phyloP scores from a whole-genome alignment of 1,139 yeast genomes.

The Meyerozyma smithsonii region DNA sequence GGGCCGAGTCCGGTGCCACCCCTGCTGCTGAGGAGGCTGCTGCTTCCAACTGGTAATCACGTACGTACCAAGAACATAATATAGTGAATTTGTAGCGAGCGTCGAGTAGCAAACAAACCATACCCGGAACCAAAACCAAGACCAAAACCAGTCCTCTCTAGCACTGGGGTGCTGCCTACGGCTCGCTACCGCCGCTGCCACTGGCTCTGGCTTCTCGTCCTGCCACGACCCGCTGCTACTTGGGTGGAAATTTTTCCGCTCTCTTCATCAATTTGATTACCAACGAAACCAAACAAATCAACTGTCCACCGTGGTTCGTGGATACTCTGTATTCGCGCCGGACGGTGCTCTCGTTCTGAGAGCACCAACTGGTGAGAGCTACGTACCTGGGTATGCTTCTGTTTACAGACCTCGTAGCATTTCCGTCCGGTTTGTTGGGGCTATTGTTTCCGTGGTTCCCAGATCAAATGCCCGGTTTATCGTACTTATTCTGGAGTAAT shows the following conservation, averaged over 20 bases:
- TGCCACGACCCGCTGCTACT: background rate
- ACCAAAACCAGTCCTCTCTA: too few relatives aligned
- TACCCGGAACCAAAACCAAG: too few relatives aligned
- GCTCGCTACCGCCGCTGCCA: too few relatives aligned
- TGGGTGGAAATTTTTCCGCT: conserved; percentile 8
- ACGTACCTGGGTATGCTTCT: conserved; percentile 5
- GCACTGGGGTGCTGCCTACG: too few relatives aligned
- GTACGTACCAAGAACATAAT: conserved; percentile 10
- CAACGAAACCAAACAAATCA: conserved; percentile 34
- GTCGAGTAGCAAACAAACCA: background rate
- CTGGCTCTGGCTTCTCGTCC: background rate
- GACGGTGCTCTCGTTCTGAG: conserved; percentile 19
- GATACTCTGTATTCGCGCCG: conserved; percentile 8
- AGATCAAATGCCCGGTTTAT: conserved; percentile 44
- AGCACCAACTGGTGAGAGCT: conserved; percentile 9
- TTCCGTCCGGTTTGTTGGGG: conserved; percentile 25
- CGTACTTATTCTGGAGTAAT: conserved; percentile 32
- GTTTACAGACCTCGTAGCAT: conserved; percentile 13
- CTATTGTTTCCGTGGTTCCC: conserved; percentile 36
- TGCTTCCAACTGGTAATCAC: conserved; percentile 47
- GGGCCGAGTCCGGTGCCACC: conserved; percentile 62
- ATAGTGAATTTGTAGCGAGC: conserved; percentile 4
- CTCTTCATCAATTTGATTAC: conserved; percentile 37
- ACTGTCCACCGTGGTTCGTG: conserved; percentile 9
- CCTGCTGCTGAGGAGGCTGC: conserved; percentile 80